Conservation (phyloP, 1,284 basidiomycete genomes). For the Austroboletus olivaceoglutinosus region DNA sequence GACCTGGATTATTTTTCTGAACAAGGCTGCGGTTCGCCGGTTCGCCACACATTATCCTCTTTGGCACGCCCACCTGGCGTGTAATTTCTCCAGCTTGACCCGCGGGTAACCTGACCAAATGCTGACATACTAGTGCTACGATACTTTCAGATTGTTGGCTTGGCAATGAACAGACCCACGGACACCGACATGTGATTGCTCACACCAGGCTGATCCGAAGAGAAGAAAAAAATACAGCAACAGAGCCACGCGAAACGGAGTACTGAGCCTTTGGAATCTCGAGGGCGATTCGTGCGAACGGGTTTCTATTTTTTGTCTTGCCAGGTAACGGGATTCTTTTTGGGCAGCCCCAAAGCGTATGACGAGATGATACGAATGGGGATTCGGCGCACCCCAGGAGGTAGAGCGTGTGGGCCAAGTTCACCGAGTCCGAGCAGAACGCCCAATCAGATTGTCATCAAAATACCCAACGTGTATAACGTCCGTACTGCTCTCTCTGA, state of each 20-base stretch:
- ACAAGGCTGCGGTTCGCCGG: conserved; percentile 9
- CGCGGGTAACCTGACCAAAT: conserved; percentile 9
- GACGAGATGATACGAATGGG: conserved; percentile 31
- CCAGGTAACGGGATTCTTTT: conserved; percentile 21
- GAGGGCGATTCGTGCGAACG: conserved; percentile 23
- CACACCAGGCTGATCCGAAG: conserved; percentile 20
- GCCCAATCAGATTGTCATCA: conserved; percentile 22
- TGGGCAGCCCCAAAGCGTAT: conserved; percentile 10
- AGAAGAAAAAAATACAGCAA: not conserved
- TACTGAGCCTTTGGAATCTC: conserved; percentile 24
- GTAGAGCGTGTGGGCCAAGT: conserved; percentile 15
- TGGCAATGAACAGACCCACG: conserved; percentile 27
- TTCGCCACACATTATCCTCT: conserved; percentile 16
- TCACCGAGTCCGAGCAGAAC: conserved; percentile 21
- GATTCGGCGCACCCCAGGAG: conserved; percentile 21
- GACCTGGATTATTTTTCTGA: conserved; percentile 8
- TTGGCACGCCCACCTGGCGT: conserved; percentile 22
- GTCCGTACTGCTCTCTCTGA: conserved; percentile 22
- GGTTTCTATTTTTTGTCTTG: conserved; percentile 22
- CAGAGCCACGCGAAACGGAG: conserved; percentile 23
- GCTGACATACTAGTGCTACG: conserved; percentile 11
- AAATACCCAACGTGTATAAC: conserved; percentile 27
- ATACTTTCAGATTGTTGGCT: conserved; percentile 24
- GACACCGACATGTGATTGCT: conserved; percentile 22
- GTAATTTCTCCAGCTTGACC: conserved; percentile 11